Base-by-base conservation (phyloP, 495 filamentous ascomycete species). In the Penicillium taxi region DNA sequence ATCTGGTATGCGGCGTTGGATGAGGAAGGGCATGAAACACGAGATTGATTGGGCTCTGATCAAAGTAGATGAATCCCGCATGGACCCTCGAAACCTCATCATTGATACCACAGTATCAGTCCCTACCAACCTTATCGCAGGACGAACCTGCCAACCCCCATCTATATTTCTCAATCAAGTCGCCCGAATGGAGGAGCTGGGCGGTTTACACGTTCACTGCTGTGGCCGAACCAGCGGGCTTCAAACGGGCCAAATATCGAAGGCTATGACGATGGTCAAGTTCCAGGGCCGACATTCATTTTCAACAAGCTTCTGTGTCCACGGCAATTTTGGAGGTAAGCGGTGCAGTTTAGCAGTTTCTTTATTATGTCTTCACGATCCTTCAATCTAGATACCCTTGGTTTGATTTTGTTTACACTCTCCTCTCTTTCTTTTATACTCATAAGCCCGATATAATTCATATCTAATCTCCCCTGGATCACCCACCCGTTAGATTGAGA, bases 41-140 rank as follows among this genome's bases (percentile, higher is more conserved):
- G 90, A 96, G 55, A 88, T 96, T 41, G 90, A 96, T 55, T 96
- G 90, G 90, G 88, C 89, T 0, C 63, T 96, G 7, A 84, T 96
- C 42, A 81, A 88, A 52, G 82, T 96, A 33, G 62, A 80, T 13
- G 66, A 80, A 6, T 70, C 78, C 12, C 77, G 90, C 9, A 65
- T 78, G 35, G 82, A 86, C n/a, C 65, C 70, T 0, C 70, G 75
- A 26, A 94, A 94, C 46, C 60, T 75, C 9, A 78, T 79, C 25
- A 58, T 72, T 40, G 62, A 73, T 35, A 66, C 67, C n/a, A 46
- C 59, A 8, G 52, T 32, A 45, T 38, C 44, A 23, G 11, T 37
- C 29, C 22, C 45, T 33, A 12, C 40, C 39, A 3, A 41, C 34
- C 15, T 26, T 33, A 12, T 15, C 9, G 23, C 37, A n/a, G 44